phyloP scores from a whole-genome alignment of 352 stramenopile genomes.

The Phytophthora constricta region DNA sequence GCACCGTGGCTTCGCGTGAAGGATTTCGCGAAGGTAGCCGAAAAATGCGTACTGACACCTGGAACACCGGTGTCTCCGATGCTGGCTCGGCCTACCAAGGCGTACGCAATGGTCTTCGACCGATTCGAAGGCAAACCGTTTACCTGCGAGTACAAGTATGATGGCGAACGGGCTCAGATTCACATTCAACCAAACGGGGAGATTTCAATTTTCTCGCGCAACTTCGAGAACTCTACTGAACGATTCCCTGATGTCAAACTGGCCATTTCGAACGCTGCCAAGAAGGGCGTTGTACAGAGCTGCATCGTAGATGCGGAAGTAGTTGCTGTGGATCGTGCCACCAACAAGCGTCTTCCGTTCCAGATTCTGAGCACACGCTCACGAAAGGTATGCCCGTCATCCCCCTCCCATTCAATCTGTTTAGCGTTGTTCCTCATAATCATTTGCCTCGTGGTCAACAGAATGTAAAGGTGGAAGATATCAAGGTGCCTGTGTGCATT shows the following conservation, averaged over 20 bases:
- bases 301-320: constrained; percentile 99
- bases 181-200: constrained; percentile 91
- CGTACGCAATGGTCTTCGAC: constrained; percentile 96
- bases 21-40: constrained; percentile 65
- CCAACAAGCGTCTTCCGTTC: constrained; percentile 97
- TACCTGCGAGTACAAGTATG: constrained; percentile 99
- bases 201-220: constrained; percentile 98
- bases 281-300: constrained; percentile 62
- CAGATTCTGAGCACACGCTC: constrained; percentile 98
- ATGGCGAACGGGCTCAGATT: constrained; percentile 98
- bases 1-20: constrained; percentile 55
- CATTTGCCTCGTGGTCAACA: constrained; percentile 9
- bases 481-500: constrained; percentile 93
- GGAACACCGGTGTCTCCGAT: constrained; percentile 99
- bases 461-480: constrained; percentile 89
- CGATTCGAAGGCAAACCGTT: constrained; percentile 96
- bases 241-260: constrained; percentile 95
- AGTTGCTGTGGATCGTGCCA: constrained; percentile 98
- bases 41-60: constrained; percentile 92
- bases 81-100: constrained; percentile 98
- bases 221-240: constrained; percentile 97
- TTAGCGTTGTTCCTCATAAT: not conserved
- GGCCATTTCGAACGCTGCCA: constrained; percentile 71
- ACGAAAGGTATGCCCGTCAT: constrained; percentile 72
- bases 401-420: constrained; percentile 11